Conservation (phyloP, 441 rosid species). For the Arabidopsis lyrata region DNA sequence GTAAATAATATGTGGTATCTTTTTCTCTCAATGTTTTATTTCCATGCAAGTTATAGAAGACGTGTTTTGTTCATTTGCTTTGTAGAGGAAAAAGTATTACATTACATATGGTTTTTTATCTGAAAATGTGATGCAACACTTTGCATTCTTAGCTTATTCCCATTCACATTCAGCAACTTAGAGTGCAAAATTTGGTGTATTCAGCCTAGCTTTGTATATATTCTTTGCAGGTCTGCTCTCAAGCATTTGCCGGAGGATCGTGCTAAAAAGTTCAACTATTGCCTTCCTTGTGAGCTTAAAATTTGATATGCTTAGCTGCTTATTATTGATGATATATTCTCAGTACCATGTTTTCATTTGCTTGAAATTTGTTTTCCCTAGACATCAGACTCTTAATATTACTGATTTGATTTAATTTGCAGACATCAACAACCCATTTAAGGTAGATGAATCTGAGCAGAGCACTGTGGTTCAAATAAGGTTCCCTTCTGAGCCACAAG, state of each 20-base stretch:
- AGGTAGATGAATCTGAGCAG: constrained; percentile 83
- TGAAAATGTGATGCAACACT: constrained; percentile 17
- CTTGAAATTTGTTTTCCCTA: neutral
- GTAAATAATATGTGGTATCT: constrained; percentile 46
- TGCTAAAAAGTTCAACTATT: constrained; percentile 76
- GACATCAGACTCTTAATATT: neutral
- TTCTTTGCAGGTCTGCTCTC: constrained; percentile 75
- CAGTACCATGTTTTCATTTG: constrained; percentile 16
- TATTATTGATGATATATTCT: constrained; percentile 1
- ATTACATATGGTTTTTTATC: neutral
- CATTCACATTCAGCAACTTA: constrained; percentile 5
- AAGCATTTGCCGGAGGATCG: constrained; percentile 85
- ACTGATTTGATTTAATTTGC: constrained; percentile 27
- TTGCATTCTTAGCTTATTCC: neutral
- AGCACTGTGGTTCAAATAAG: constrained; percentile 75
- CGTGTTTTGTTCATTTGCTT: constrained; percentile 4
- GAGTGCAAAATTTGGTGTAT: neutral
- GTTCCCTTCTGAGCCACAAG: constrained; percentile 74
- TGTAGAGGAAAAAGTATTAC: constrained; percentile 1
- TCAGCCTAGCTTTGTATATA: constrained; percentile 33
- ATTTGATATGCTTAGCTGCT: neutral
- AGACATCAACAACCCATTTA: constrained; percentile 84
- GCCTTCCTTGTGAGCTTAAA: constrained; percentile 85
- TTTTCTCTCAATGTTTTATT: neutral
- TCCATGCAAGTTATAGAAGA: constrained; percentile 1